phyloP scores from a whole-genome alignment of 176 grass and related monocot species.

The Carex parvula region DNA sequence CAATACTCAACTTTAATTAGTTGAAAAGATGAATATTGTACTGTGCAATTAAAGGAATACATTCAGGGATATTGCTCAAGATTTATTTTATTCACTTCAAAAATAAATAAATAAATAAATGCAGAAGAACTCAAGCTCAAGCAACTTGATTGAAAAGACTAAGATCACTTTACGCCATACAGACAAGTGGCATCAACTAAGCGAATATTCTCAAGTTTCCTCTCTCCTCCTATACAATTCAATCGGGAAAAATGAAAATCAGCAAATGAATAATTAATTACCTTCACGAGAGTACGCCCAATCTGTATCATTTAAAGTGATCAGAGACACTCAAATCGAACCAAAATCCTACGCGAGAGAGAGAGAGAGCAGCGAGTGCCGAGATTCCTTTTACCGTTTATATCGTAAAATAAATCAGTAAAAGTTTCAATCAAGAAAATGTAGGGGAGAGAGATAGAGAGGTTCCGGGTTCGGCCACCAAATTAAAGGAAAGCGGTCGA shows the following conservation, averaged over 20 bases:
- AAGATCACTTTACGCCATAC: slow-evolving; percentile 17
- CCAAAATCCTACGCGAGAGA: neutral
- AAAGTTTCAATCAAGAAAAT: neutral
- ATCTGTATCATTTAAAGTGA: slow-evolving; percentile 5
- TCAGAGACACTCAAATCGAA: slow-evolving; percentile 7
- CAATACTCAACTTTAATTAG: neutral
- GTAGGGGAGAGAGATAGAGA: neutral
- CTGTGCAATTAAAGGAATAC: neutral
- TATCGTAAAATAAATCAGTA: neutral
- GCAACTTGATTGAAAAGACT: neutral
- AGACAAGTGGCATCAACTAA: slow-evolving; percentile 13
- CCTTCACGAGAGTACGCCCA: neutral
- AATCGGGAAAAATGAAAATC: slow-evolving; percentile 1
- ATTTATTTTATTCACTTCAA: neutral
- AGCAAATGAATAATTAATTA: neutral
- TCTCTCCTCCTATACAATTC: neutral
- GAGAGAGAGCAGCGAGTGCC: neutral
- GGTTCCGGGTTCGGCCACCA: neutral
- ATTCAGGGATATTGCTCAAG: neutral
- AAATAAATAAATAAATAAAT: neutral
- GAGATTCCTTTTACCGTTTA: neutral
- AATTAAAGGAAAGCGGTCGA: neutral
- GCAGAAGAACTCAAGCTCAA: neutral
- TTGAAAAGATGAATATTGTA: neutral
- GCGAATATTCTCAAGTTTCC: neutral